Evolutionary conservation across 1,139 yeast species (phyloP).

Genomic region (Candida labiduridarum): DNA sequence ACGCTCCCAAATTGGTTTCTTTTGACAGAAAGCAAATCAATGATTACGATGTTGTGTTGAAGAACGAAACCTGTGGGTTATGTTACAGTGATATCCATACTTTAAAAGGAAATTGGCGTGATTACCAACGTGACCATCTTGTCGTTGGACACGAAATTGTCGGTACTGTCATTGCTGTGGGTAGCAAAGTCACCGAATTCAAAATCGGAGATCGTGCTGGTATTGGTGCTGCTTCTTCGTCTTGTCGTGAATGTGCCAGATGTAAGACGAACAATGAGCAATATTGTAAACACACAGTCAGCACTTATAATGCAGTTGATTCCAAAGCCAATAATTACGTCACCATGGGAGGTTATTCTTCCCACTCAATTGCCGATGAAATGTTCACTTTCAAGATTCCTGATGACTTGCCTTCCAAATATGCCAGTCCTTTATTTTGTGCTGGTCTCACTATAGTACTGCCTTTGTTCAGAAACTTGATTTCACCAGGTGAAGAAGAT

Average conservation of each 20-base stretch:
- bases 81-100: slow-evolving; percentile 64
- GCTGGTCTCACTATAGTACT: slow-evolving; percentile 67
- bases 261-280: slow-evolving; percentile 52
- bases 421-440: slow-evolving; percentile 68
- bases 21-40: slow-evolving; percentile 41
- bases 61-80: slow-evolving; percentile 56
- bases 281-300: slow-evolving; percentile 46
- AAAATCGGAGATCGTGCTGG: slow-evolving; percentile 65
- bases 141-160: slow-evolving; percentile 55
- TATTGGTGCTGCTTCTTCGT: slow-evolving; percentile 55
- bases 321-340: slow-evolving; percentile 33
- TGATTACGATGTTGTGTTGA: slow-evolving; percentile 47
- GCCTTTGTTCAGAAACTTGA: slow-evolving; percentile 47
- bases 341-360: slow-evolving; percentile 64
- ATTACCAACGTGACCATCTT: slow-evolving; percentile 31
- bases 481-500: slow-evolving; percentile 27
- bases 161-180: slow-evolving; percentile 56
- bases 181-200: slow-evolving; percentile 46
- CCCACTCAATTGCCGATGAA: slow-evolving; percentile 56
- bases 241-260: slow-evolving; percentile 51
- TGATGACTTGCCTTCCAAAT: slow-evolving; percentile 44
- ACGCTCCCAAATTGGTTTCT: slow-evolving; percentile 41
- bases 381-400: slow-evolving; percentile 60
- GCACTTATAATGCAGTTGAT: slow-evolving; percentile 50
- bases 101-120: slow-evolving; percentile 45